Evolutionary conservation across 208 protist species (phyloP).

Genomic region (Trypanosoma melophagium): DNA sequence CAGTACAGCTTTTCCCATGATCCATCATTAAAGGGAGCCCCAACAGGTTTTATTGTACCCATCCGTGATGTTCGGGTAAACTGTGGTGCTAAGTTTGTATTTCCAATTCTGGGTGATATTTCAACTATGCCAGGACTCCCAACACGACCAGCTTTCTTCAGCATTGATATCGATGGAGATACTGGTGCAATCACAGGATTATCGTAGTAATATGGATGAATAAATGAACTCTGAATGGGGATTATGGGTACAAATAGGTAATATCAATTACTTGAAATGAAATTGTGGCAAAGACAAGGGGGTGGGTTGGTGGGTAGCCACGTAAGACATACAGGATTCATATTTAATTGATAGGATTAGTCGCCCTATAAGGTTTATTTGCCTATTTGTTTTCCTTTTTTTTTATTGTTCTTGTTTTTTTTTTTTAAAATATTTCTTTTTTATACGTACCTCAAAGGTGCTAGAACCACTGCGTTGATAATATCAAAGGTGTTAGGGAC

Average conservation of each 20-base stretch:
- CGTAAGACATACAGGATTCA: not conserved
- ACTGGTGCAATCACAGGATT: constrained; percentile 91
- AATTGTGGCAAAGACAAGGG: not conserved
- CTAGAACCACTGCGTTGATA: not conserved
- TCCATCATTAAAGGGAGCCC: constrained; percentile 86
- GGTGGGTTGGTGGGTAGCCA: not conserved
- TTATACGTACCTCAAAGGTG: not conserved
- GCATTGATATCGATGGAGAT: constrained; percentile 95
- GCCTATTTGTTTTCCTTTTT: not conserved
- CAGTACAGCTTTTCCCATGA: constrained; percentile 96
- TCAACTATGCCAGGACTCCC: constrained; percentile 94
- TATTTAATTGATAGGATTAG: not conserved
- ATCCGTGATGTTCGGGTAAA: constrained; percentile 93
- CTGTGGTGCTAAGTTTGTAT: constrained; percentile 95
- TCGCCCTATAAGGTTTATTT: not conserved
- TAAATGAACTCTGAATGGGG: not conserved
- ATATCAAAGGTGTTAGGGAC: too few relatives aligned
- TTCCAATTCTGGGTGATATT: constrained; percentile 94
- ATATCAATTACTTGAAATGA: not conserved
- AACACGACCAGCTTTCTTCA: constrained; percentile 95
- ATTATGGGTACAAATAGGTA: not conserved
- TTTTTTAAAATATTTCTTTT: not conserved
- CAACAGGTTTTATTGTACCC: constrained; percentile 89
- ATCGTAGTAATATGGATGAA: constrained; percentile 63
- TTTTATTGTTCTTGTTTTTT: not conserved